Evolutionary conservation across 2,329 filamentous ascomycete genomes (phyloP), one percentile per base, ranked within the genome.

Genomic region (Aureobasidium pullulans): DNA sequence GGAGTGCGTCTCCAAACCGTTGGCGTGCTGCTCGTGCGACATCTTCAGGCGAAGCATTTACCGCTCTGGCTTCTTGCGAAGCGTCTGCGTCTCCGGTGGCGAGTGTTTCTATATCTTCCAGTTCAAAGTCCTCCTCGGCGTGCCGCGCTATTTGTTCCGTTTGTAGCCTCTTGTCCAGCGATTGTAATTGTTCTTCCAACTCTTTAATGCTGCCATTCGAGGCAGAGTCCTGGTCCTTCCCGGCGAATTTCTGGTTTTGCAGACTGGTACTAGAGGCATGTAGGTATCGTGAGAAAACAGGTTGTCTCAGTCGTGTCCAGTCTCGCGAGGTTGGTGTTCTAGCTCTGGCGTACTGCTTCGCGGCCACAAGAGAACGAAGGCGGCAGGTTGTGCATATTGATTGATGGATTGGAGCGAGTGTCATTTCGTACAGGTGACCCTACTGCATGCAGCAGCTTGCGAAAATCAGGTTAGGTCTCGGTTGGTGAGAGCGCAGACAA

Each of bases 1-100:
- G 92, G 28, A 96, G 73, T 0, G 81, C 85, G 67, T 94, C 86
- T 62, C 90, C 87, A 71, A 90, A 95, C 8, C 83, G 79, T 63
- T 89, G 86, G 66, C 87, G 84, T 37, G 89, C 87, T 65, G 84
- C 79, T 59, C 88, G 83, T 34, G 90, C 90, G 7, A 86, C 75
- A 10, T 77, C 76, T 69, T 90, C 87, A 6, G 59, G 50, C 1
- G 57, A 52, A n/a, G 46, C 15, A 29, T 43, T 49, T 6, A 6
- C 8, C 16, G 31, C 15, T 40, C 34, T 4, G 7, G 36, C 5
- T 28, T 28, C 6, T 11, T n/a, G 19, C 10, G 10, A 3, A 0
- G 42, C 11, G 4, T 32, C 3, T 59, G 83, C 76, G 5, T 81
- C 76, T 50, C 46, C 48, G 23, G 34, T 19, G 37, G 16, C 36